Base-by-base conservation (phyloP, 768 basidiomycete species). In the Agaricus subrufescens region DNA sequence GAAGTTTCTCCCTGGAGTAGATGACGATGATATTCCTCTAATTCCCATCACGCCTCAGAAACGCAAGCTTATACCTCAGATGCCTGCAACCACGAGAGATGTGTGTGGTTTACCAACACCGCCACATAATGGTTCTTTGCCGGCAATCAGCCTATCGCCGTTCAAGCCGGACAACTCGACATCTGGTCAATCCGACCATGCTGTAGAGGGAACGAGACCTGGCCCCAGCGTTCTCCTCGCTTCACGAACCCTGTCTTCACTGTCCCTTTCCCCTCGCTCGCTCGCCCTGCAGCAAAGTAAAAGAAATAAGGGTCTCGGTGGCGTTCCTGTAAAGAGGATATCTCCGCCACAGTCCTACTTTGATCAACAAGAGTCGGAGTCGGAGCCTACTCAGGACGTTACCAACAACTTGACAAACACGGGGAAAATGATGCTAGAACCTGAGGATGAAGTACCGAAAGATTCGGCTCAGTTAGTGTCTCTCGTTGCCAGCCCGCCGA, bases 221-320 rank as follows among this genome's bases (percentile, higher is more conserved):
- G 8, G 8, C 19, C 43, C 54, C 27, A 47, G 23, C 9, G 47
- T 42, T 30, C 49, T 56, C 47, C 54, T 56, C 49, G 42, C 54
- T 15, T 56, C 54, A 9, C 54, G 47, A 30, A 53, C 52, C 2
- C 38, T 56, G 19, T 56, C 54, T 9, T 56, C 54, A 5, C 46
- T 56, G 43, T 56, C 54, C 3, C 54, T 56, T 25, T 56, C 54
- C 15, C 54, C 54, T 26, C 54, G 54, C 40, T 49, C 47, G 26
- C 31, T 49, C 37, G 39, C 29, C 10, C 8, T 39, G 12, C 45
- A 47, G 26, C 54, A 56, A 29, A 46, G 47, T 27, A 42, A 37
- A 4, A 42, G 47, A 39, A 56, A 40, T n/a, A 56, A 49, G 37
- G 49, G 54, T 30, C 54, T 56, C 25, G 54, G 54, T 14, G 54